Conservation (phyloP, 768 basidiomycete genomes). For the Nevesoporus exiguus region DNA sequence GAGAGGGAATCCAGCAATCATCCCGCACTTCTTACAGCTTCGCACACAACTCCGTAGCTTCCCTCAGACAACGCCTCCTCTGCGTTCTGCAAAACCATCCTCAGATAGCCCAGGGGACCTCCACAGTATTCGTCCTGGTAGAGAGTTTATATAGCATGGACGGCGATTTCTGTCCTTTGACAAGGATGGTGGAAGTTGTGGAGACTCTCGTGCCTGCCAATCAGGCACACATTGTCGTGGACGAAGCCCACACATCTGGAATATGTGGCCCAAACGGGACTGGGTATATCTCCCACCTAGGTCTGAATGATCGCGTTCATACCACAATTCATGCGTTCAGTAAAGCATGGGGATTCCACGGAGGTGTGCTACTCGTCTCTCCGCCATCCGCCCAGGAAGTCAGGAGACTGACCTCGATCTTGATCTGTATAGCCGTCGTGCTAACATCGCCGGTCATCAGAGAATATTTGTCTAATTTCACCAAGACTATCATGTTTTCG, state of each 20-base stretch:
- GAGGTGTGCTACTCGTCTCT: conserved; percentile 7
- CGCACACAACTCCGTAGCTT: conserved; percentile 42
- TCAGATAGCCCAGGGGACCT: conserved; percentile 22
- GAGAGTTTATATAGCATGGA: conserved; percentile 64
- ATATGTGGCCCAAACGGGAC: conserved; percentile 46
- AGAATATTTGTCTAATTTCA: conserved; percentile 20
- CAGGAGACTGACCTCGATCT: not conserved
- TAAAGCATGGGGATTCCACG: conserved; percentile 34
- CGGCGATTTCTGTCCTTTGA: conserved; percentile 50
- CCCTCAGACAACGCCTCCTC: conserved; percentile 30
- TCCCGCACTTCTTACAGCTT: conserved; percentile 34
- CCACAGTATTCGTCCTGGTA: conserved; percentile 45
- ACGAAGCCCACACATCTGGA: conserved; percentile 58
- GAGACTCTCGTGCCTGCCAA: conserved; percentile 36
- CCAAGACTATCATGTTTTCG: conserved; percentile 20
- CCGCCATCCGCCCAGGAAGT: not conserved
- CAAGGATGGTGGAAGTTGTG: conserved; percentile 38
- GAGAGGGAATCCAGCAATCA: conserved; percentile 48
- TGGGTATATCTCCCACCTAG: conserved; percentile 40
- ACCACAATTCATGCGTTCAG: conserved; percentile 52
- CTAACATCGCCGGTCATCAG: conserved; percentile 19
- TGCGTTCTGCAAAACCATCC: conserved; percentile 23
- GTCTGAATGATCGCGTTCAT: conserved; percentile 40
- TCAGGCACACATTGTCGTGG: conserved; percentile 45
- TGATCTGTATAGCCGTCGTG: conserved; percentile 13